Evolutionary conservation across 2,329 filamentous ascomycete genomes (phyloP).

Genomic region (Aureobasidium sp.): DNA sequence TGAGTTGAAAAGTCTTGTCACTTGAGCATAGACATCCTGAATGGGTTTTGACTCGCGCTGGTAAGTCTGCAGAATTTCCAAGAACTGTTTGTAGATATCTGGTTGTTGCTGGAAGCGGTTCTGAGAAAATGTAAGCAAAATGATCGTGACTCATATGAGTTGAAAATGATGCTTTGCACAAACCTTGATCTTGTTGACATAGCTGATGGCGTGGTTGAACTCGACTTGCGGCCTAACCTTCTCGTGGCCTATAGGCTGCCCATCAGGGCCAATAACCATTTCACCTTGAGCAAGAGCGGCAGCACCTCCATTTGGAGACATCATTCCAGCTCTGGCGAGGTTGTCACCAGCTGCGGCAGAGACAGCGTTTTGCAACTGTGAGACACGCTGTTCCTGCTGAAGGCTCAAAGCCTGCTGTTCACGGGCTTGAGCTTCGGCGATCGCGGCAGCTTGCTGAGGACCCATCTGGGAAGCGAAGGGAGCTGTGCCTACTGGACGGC

Average conservation of each 20-base stretch:
- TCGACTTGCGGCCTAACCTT: slow-evolving; percentile 82
- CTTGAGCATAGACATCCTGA: slow-evolving; percentile 94
- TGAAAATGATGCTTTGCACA: slow-evolving; percentile 20
- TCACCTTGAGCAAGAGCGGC: slow-evolving; percentile 46
- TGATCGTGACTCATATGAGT: background rate
- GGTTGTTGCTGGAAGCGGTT: slow-evolving; percentile 95
- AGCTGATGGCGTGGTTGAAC: slow-evolving; percentile 98
- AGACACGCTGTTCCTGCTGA: slow-evolving; percentile 57
- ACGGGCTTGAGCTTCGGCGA: slow-evolving; percentile 19
- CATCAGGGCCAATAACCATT: slow-evolving; percentile 45
- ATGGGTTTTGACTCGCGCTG: slow-evolving; percentile 97
- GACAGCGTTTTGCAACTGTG: slow-evolving; percentile 56
- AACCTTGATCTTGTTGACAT: slow-evolving; percentile 99
- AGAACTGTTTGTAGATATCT: slow-evolving; percentile 98
- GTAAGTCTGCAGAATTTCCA: slow-evolving; percentile 96
- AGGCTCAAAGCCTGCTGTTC: slow-evolving; percentile 19
- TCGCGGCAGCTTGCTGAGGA: slow-evolving; percentile 11
- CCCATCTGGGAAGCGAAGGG: slow-evolving; percentile 25
- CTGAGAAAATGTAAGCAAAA: slow-evolving; percentile 36
- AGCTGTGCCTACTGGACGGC: slow-evolving; percentile 32
- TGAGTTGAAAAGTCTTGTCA: slow-evolving; percentile 85
- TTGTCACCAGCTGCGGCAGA: slow-evolving; percentile 46
- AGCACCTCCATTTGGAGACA: slow-evolving; percentile 32
- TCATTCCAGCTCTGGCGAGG: slow-evolving; percentile 37
- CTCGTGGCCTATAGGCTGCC: slow-evolving; percentile 56